These are phyloP conservation scores for Solanum corneliomulleri DNA, from an alignment of 257 asterid genomes.

Conservation along the genomic window DNA sequence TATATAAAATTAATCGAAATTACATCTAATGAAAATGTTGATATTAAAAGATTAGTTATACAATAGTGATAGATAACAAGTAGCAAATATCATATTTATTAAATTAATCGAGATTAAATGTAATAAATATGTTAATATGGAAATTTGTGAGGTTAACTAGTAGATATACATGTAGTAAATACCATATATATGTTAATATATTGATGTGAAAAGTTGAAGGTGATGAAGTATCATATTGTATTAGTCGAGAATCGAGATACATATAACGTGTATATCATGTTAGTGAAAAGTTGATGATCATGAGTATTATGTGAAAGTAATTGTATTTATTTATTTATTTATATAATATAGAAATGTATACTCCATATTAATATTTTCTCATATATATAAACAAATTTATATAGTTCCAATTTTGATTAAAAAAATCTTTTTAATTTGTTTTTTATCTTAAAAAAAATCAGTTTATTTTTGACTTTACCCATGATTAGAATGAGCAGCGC, in stretches of 20 bases:
- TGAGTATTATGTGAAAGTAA: not conserved
- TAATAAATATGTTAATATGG: not conserved
- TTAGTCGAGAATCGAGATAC: not conserved
- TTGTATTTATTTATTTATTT: too few relatives aligned
- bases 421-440: not conserved
- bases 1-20: too few relatives aligned
- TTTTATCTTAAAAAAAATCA: not conserved
- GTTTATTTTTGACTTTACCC: not conserved
- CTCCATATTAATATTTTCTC: not conserved
- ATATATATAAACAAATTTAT: not conserved
- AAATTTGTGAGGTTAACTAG: not conserved
- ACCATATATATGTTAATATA: not conserved
- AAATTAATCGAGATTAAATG: not conserved
- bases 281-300: not conserved
- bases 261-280: not conserved
- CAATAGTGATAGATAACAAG: too few relatives aligned
- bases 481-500: not conserved
- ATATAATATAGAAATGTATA: too few relatives aligned
- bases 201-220: not conserved
- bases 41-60: too few relatives aligned
- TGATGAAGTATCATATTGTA: not conserved
- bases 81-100: too few relatives aligned
- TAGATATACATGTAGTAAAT: not conserved
- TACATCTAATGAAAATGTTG: not conserved
- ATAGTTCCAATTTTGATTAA: not conserved